Evolutionary conservation across 1,284 basidiomycete genomes (phyloP).

Genomic region (Moesziomyces globuligerus): DNA sequence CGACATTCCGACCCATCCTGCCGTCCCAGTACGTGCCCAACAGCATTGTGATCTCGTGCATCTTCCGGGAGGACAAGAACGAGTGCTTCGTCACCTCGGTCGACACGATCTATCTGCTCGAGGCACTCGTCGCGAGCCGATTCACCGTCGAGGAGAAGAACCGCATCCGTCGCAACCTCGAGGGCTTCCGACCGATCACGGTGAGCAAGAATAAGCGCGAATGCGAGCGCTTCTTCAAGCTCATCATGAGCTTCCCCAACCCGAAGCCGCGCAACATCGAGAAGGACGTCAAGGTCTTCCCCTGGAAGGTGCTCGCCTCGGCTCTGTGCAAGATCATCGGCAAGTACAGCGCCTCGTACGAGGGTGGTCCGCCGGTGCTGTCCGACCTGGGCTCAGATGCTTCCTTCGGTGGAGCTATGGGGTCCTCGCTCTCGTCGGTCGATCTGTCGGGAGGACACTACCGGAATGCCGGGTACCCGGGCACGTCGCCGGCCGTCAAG

Average conservation of each 20-base stretch:
- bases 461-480: slow-evolving; percentile 27
- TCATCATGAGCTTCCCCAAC: slow-evolving; percentile 92
- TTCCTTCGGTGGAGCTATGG: slow-evolving; percentile 24
- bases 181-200: slow-evolving; percentile 88
- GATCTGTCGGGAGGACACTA: slow-evolving; percentile 46
- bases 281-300: slow-evolving; percentile 96
- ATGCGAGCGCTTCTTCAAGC: slow-evolving; percentile 86
- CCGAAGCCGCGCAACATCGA: slow-evolving; percentile 96
- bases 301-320: slow-evolving; percentile 82
- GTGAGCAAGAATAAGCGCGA: slow-evolving; percentile 84
- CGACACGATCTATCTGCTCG: slow-evolving; percentile 91
- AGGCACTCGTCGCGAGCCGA: slow-evolving; percentile 82
- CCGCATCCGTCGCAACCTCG: slow-evolving; percentile 89
- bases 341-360: slow-evolving; percentile 75
- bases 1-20: slow-evolving; percentile 69
- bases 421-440: slow-evolving; percentile 19
- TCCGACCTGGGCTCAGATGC: slow-evolving; percentile 29
- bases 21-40: slow-evolving; percentile 68
- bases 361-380: slow-evolving; percentile 35
- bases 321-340: slow-evolving; percentile 90
- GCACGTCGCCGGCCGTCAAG: slow-evolving; percentile 26
- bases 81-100: slow-evolving; percentile 89
- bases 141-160: slow-evolving; percentile 97
- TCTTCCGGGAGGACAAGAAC: slow-evolving; percentile 81
- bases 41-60: slow-evolving; percentile 79